Percentiles rank a stretch among this genome's conserved stretches.
These are phyloP conservation scores for Phascolomyces articulosus DNA, from an alignment of 371 early-diverging fungal species.

Conservation along the genomic window DNA sequence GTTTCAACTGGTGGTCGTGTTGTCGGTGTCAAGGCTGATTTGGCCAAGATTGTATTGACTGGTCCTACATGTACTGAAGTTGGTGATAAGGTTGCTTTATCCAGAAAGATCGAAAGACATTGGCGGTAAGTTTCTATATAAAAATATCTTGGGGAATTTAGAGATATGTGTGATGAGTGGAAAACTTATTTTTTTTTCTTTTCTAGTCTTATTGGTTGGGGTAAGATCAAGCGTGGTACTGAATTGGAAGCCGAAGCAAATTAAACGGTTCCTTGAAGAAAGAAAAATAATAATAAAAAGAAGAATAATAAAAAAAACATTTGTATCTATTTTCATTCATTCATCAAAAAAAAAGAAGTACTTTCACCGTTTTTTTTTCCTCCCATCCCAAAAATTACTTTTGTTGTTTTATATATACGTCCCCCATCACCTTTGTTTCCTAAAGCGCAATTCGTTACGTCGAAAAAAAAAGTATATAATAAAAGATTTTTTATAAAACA, in stretches of 20 bases:
- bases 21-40: slow-evolving; percentile 89
- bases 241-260: slow-evolving; percentile 74
- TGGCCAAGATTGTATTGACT: slow-evolving; percentile 94
- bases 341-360: too few relatives aligned
- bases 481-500: too few relatives aligned
- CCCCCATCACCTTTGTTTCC: too few relatives aligned
- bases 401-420: too few relatives aligned
- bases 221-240: slow-evolving; percentile 90
- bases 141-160: too few relatives aligned
- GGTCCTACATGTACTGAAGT: slow-evolving; percentile 98
- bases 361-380: too few relatives aligned
- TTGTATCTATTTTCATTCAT: too few relatives aligned
- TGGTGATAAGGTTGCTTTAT: slow-evolving; percentile 98
- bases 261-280: slow-evolving; percentile 20
- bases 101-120: slow-evolving; percentile 98
- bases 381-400: too few relatives aligned
- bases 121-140: slow-evolving; percentile 83
- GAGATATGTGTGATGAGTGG: slow-evolving; percentile 1
- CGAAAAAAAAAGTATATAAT: too few relatives aligned
- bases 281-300: slow-evolving; percentile 5
- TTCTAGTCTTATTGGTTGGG: slow-evolving; percentile 95
- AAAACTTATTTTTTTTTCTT: neutral
- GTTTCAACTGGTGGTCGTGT: slow-evolving; percentile 99
- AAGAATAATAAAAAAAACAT: too few relatives aligned
- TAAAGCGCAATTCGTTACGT: too few relatives aligned